These are phyloP conservation scores for Ceratocystis huliohia DNA, from an alignment of 2,329 filamentous ascomycete genomes.

Conservation along the genomic window DNA sequence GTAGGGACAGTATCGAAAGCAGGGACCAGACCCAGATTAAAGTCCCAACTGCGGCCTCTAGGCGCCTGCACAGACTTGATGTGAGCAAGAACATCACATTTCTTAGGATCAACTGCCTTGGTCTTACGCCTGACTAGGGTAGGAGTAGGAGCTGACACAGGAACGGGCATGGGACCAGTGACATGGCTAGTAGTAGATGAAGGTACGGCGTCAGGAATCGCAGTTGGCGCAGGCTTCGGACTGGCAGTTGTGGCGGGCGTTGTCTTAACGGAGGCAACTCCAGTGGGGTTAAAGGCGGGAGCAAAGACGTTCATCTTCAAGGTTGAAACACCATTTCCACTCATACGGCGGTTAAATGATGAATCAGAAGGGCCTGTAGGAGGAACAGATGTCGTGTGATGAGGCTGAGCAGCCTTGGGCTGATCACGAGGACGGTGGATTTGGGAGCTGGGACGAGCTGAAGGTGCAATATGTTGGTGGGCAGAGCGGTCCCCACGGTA, in stretches of 20 bases:
- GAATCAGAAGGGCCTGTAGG: constrained; percentile 46
- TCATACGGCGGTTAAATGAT: constrained; percentile 41
- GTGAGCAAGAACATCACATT: constrained; percentile 44
- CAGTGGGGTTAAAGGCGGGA: constrained; percentile 62
- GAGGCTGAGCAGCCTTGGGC: constrained; percentile 26
- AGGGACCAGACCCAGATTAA: constrained; percentile 71
- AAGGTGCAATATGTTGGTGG: constrained; percentile 2
- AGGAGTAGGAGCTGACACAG: constrained; percentile 20
- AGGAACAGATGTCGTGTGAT: constrained; percentile 57
- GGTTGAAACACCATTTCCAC: constrained; percentile 34
- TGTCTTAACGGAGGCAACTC: constrained; percentile 28
- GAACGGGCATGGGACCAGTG: not conserved
- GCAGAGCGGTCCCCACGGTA: constrained; percentile 4
- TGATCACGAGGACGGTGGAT: constrained; percentile 9
- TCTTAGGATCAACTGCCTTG: constrained; percentile 57
- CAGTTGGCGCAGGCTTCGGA: constrained; percentile 10
- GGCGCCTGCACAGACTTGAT: constrained; percentile 45
- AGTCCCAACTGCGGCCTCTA: constrained; percentile 43
- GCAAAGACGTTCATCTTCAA: constrained; percentile 59
- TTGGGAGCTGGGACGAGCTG: constrained; percentile 8
- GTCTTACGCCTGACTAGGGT: constrained; percentile 57
- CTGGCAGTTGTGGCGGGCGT: constrained; percentile 10
- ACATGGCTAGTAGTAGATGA: not conserved
- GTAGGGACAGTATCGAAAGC: constrained; percentile 75
- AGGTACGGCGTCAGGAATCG: not conserved